Conservation (phyloP, 208 protist genomes). For the Crithidia sp. region DNA sequence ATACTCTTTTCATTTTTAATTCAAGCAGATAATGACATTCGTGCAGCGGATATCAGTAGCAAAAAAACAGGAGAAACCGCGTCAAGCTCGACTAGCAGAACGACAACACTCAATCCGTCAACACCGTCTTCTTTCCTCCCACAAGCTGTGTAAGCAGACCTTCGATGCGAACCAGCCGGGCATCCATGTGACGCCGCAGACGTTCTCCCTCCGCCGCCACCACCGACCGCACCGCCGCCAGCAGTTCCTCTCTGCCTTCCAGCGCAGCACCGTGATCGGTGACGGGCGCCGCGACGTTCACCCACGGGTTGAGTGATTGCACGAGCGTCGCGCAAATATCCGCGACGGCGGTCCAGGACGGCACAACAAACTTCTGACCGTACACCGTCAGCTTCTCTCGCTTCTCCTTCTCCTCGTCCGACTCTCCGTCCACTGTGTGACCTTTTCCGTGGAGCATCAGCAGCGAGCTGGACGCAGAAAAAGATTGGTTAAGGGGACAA, state of each 20-base stretch:
- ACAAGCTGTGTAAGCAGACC: conserved; percentile 3
- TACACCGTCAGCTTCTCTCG: not conserved
- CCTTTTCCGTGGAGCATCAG: conserved; percentile 16
- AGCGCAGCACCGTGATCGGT: not conserved
- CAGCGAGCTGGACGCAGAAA: not conserved
- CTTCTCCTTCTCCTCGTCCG: not conserved
- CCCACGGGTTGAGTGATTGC: conserved; percentile 9
- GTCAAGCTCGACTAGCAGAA: no score
- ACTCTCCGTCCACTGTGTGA: not conserved
- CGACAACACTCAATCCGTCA: not conserved
- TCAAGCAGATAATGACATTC: no score
- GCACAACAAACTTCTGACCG: conserved; percentile 5
- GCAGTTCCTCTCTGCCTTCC: not conserved
- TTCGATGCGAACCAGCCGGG: conserved; percentile 27
- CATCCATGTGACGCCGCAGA: conserved; percentile 23
- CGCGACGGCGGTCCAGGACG: conserved; percentile 1
- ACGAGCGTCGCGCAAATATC: conserved; percentile 15
- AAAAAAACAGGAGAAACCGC: no score
- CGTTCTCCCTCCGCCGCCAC: conserved; percentile 23
- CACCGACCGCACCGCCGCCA: conserved; percentile 10
- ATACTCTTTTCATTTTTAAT: no score
- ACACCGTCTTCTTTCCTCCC: not conserved
- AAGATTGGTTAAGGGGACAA: not conserved
- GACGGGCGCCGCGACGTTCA: not conserved
- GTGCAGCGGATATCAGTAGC: no score